Base-by-base conservation (phyloP, 2,329 filamentous ascomycete genomes). In the Monilinia aucupariae region DNA sequence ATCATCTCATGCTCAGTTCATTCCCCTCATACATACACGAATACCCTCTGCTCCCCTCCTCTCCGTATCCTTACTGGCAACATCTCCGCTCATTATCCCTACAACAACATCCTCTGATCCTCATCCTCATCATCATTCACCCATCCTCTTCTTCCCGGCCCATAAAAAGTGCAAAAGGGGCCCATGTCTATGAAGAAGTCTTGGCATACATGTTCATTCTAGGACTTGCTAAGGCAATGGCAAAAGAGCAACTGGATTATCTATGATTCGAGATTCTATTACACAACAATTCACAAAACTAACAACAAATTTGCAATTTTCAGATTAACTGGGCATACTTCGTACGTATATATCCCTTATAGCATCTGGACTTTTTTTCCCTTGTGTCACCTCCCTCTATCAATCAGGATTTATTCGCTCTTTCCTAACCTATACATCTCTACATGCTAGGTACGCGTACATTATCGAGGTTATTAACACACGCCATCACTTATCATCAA, bases 141-240 rank as follows among this genome's bases (percentile, higher is more conserved):
- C 41, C 32, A 25, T 20, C 17, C 5, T 12, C 34, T 41, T 47
- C 25, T 47, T 32, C 8, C 27, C 9, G 54, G n/a, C 54, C 54
- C 54, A 58, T 58, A 58, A 47, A 47, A 58, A 37, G n/a, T 22
- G 1, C 8, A 47, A 47, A 34, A 58, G 13, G 27, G 13, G 27
- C 47, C n/a, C 54, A 58, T 37, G 37, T 48, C 54, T 58, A 30
- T 30, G 27, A 43, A 34, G 41, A 47, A 47, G 22, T 58, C 54
- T 58, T 58, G 41, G 54, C 54, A 34, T 47, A 58, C 41, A 56
- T 56, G 53, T 56, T 56, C 53, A 22, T 47, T 39, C 53, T 56
- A 45, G 32, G 27, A 30, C 27, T 30, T 30, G 27, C 6, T 6
- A 30, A 30, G 27, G 27, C 27, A 30, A 30, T 30, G n/a, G n/a